Base-by-base conservation (phyloP, 164 flowering plant species). In the Vitis amurensis region DNA sequence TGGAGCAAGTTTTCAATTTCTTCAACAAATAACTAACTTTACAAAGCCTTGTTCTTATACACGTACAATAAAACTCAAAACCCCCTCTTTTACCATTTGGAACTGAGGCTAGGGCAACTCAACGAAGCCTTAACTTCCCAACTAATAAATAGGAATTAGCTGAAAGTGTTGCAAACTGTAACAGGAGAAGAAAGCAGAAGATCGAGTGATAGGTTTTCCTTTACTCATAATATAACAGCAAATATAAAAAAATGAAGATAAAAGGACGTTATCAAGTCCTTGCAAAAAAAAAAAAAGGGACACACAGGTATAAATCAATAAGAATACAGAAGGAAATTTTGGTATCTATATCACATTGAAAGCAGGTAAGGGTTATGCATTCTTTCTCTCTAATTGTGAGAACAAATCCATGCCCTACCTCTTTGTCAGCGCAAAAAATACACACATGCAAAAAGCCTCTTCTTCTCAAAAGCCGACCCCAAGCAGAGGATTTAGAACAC, bases 401-500 rank as follows among this genome's bases (percentile, higher is more conserved):
- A 70, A 49, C 29, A 55, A 64, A 50, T 23, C 11, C 67, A 58
- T 59, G 60, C 61, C 64, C 66, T 4, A 9, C 31, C 52, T 74
- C 53, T 53, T 68, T 61, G 13, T 19, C 53, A 27, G 29, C 12
- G 59, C 63, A 57, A 56, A 63, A 29, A 30, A 56, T 50, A 57
- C 61, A 66, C 50, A 68, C 14, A 59, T 63, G n/a, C 67, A 56
- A 15, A 61, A 61, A 62, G 48, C 44, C 17, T 27, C 30, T 55
- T 61, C 56, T 11, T 15, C 61, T 17, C 14, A 62, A 17, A 70
- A 50, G 61, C 61, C 64, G 48, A 50, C 50, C 37, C 37, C n/a
- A 8, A 57, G 55, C 16, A 67, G 23, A 16, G 37, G 55, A 59
- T 66, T 75, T 71, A 94, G 62, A 85, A 88, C 11, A 94, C 92